Conservation (phyloP, 495 filamentous ascomycete species). For the Ramalina peruviana region DNA sequence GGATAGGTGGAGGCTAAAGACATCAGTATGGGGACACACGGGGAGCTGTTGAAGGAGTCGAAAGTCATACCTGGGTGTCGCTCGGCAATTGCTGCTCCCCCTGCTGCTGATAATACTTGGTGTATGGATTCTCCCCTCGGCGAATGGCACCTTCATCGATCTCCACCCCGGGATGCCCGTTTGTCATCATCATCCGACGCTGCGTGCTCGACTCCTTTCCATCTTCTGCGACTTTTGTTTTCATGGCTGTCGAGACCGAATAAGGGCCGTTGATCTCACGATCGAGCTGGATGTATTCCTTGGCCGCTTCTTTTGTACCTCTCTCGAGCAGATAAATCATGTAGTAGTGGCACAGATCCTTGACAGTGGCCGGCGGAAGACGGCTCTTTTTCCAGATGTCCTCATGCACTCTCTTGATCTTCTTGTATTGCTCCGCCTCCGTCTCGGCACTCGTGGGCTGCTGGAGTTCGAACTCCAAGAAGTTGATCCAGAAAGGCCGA, state of each 20-base stretch:
- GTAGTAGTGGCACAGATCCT: constrained; percentile 67
- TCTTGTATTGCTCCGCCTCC: constrained; percentile 51
- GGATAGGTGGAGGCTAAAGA: not conserved
- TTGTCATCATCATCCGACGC: constrained; percentile 37
- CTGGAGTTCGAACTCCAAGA: constrained; percentile 76
- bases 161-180: constrained; percentile 41
- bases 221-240: constrained; percentile 35
- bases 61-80: constrained; percentile 13
- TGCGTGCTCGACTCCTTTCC: constrained; percentile 33
- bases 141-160: constrained; percentile 48
- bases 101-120: constrained; percentile 51
- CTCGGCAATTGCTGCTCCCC: constrained; percentile 26
- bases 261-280: constrained; percentile 67
- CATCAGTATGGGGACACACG: not conserved
- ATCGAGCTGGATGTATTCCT: constrained; percentile 75
- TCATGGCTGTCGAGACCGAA: constrained; percentile 32
- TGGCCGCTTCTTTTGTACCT: constrained; percentile 69
- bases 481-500: constrained; percentile 83
- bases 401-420: constrained; percentile 68
- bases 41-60: not conserved
- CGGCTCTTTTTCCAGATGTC: constrained; percentile 64
- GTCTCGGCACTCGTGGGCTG: constrained; percentile 60
- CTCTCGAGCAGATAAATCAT: constrained; percentile 74
- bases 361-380: constrained; percentile 51
- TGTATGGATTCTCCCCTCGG: constrained; percentile 50